Conservation (phyloP, 2,329 filamentous ascomycete species). For the Mycosphaerella sp. region DNA sequence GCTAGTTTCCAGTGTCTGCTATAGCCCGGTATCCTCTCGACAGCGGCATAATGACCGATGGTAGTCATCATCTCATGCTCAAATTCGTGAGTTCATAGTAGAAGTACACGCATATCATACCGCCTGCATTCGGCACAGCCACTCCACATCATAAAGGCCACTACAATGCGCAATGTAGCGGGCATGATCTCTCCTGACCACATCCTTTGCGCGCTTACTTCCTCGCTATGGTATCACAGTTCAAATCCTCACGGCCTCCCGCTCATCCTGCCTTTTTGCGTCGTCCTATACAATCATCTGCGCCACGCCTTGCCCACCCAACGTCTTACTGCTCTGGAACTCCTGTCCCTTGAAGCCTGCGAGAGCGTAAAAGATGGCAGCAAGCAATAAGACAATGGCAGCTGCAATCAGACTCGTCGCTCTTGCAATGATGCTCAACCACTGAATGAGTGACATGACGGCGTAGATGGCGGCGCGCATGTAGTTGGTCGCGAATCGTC, state of each 20-base stretch:
- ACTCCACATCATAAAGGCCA: too few species aligned
- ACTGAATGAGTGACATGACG: constrained; percentile 76
- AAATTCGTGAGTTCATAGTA: not conserved
- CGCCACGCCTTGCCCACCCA: constrained; percentile 86
- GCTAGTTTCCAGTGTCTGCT: not conserved
- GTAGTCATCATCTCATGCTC: not conserved
- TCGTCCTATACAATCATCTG: constrained; percentile 82
- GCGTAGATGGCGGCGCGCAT: constrained; percentile 86
- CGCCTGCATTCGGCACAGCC: too few species aligned
- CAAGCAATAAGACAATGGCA: constrained; percentile 71
- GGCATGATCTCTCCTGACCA: too few species aligned
- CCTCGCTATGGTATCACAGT: too few species aligned
- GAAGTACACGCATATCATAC: not conserved
- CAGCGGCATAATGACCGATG: not conserved
- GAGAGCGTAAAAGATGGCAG: constrained; percentile 71
- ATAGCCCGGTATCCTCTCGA: not conserved
- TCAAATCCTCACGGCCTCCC: not conserved
- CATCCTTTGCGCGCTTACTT: too few species aligned
- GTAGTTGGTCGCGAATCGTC: constrained; percentile 91
- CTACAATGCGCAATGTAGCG: too few species aligned
- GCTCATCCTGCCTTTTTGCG: not conserved
- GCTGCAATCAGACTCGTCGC: constrained; percentile 76
- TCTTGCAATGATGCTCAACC: constrained; percentile 63
- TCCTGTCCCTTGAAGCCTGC: constrained; percentile 77
- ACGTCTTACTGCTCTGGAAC: constrained; percentile 89